Evolutionary conservation across 2,329 filamentous ascomycete species (phyloP).

Genomic region (Colletotrichum sp.): DNA sequence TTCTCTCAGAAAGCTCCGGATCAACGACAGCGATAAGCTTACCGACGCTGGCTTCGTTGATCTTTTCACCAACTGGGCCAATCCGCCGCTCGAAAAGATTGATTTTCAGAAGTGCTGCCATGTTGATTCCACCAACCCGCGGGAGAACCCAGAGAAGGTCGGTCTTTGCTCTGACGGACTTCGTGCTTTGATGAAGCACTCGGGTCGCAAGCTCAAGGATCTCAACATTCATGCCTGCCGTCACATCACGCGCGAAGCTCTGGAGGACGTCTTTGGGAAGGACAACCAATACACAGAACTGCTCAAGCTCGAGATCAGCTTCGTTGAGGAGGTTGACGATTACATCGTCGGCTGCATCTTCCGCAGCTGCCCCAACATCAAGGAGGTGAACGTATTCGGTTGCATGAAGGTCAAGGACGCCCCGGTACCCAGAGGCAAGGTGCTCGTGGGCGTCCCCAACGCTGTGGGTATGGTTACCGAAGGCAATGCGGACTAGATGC

Average conservation of each 20-base stretch:
- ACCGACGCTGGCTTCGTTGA: constrained; percentile 76
- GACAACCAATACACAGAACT: constrained; percentile 70
- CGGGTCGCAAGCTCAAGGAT: constrained; percentile 66
- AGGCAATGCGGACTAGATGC: constrained; percentile 32
- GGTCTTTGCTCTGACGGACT: constrained; percentile 82
- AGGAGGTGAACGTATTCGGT: constrained; percentile 67
- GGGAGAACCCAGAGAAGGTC: constrained; percentile 67
- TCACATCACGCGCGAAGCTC: constrained; percentile 75
- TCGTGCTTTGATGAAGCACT: constrained; percentile 83
- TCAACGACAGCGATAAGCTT: constrained; percentile 77
- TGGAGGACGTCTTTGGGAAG: constrained; percentile 74
- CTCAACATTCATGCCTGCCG: constrained; percentile 86
- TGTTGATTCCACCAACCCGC: constrained; percentile 73
- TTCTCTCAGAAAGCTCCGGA: constrained; percentile 75
- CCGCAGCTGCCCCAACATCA: constrained; percentile 64
- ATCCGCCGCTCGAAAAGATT: constrained; percentile 71
- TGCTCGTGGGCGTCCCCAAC: constrained; percentile 64
- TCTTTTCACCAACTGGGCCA: constrained; percentile 80
- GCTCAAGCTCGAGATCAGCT: constrained; percentile 76
- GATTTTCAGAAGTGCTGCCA: constrained; percentile 82
- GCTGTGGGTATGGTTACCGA: constrained; percentile 66
- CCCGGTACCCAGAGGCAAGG: constrained; percentile 58
- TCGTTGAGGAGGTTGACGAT: constrained; percentile 73
- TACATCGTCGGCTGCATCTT: constrained; percentile 69
- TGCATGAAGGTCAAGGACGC: constrained; percentile 66